These are phyloP conservation scores for Coniochaeta pulveracea DNA, from an alignment of 2,329 filamentous ascomycete genomes.

Conservation along the genomic window DNA sequence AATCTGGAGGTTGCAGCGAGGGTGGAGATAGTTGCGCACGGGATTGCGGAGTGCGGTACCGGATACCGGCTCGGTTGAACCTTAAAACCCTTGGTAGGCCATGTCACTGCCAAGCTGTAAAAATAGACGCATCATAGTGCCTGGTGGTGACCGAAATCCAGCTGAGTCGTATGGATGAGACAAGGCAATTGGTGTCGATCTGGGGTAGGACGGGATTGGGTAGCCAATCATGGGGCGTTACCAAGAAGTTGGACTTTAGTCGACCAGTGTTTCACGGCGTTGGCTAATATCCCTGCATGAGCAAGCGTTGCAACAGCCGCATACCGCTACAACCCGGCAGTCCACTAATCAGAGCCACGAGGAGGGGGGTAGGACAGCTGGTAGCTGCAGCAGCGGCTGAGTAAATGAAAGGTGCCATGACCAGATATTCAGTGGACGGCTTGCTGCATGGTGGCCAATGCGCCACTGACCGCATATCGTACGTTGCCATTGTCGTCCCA, in stretches of 20 bases:
- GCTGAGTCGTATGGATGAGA: no score
- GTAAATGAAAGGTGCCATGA: not conserved
- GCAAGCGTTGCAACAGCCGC: not conserved
- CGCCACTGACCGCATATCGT: slow-evolving; percentile 8
- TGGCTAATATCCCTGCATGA: not conserved
- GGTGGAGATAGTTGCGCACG: no score
- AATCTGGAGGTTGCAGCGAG: no score
- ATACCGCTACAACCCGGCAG: not conserved
- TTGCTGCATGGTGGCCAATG: slow-evolving; percentile 2
- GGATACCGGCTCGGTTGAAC: no score
- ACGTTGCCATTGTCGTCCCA: not conserved
- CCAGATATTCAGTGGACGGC: no score
- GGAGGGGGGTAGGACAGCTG: no score
- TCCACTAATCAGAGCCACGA: not conserved
- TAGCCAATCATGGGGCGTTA: not conserved
- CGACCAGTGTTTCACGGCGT: not conserved
- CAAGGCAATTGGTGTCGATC: no score
- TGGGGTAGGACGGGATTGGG: not conserved
- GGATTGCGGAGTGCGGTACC: no score
- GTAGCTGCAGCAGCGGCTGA: not conserved
- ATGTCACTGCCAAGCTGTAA: no score
- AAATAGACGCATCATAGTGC: no score
- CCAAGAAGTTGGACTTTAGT: not conserved
- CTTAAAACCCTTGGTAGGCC: no score
- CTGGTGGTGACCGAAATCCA: no score